Base-by-base conservation (phyloP, 2,329 filamentous ascomycete genomes). In the Akanthomyces lecanii region DNA sequence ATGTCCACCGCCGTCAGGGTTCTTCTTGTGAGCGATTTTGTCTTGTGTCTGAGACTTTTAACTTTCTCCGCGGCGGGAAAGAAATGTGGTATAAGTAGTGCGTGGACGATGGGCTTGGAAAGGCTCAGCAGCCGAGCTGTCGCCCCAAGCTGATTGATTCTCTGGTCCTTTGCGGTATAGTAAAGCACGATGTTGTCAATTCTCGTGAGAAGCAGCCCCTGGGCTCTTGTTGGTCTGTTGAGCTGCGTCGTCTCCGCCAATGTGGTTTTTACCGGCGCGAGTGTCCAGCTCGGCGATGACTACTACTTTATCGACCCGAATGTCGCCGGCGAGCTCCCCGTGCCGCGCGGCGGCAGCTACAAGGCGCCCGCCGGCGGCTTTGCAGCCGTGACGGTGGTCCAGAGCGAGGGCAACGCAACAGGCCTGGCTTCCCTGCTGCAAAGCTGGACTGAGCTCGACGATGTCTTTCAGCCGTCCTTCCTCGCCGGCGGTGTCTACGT, bases 361-460 rank as follows among this genome's bases (percentile, higher is more conserved):
- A 16, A 42, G 25, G 5, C 44, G 44, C 11, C 14, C 11, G 8
- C n/a, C 33, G 42, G 62, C 12, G 48, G 74, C 59, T 74, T 77
- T 67, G 67, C 68, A 12, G 73, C 74, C 4, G 69, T 76, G 52
- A 73, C 74, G 1, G 70, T 77, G 8, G 70, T 76, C 10, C 65
- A 69, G 21, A 71, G 69, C 12, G 38, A 61, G 0, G 63, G 71
- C 7, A 53, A 67, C 11, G 52, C 64, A 14, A 55, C 66, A 5
- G 65, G 67, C 28, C 64, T 77, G 4, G 7, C 63, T 0, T 51
- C 30, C 5, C 67, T 76, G 3, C 68, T 77, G 52, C 38, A 45
- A 53, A 72, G 71, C 61, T 77, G 75, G 74, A 67, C 67, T 0
- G 25, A 65, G 16, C 65, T 62, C 12, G 71, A 73, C 47, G 71